These are phyloP conservation scores for Fusarium illudens DNA, from an alignment of 2,329 filamentous ascomycete genomes.

Conservation along the genomic window DNA sequence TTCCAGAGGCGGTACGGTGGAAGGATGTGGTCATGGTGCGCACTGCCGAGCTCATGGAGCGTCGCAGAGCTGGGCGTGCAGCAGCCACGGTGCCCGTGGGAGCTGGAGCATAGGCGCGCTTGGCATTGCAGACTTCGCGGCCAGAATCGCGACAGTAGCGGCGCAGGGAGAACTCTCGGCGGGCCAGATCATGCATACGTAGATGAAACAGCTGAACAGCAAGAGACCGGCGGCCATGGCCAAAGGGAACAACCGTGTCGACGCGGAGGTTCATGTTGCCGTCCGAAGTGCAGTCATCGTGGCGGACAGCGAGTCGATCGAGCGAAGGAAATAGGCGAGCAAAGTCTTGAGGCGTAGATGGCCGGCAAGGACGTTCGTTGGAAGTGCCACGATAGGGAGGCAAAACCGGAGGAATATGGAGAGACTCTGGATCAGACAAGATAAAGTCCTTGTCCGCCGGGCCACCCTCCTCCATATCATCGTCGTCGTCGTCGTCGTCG, in stretches of 20 bases:
- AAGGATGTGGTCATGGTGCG: conserved; percentile 54
- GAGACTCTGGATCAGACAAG: conserved; percentile 40
- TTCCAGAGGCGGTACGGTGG: conserved; percentile 40
- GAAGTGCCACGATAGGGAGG: conserved; percentile 69
- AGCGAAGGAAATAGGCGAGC: conserved; percentile 85
- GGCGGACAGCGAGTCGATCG: conserved; percentile 80
- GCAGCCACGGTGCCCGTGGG: conserved; percentile 36
- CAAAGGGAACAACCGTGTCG: conserved; percentile 74
- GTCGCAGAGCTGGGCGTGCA: conserved; percentile 57
- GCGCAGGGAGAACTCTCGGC: conserved; percentile 87
- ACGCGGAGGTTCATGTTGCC: conserved; percentile 97
- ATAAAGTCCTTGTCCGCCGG: conserved; percentile 40
- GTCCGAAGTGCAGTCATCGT: conserved; percentile 89
- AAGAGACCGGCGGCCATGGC: conserved; percentile 69
- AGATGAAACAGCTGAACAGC: conserved; percentile 87
- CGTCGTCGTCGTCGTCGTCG: conserved; percentile 45
- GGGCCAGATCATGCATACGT: conserved; percentile 89
- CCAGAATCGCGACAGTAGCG: conserved; percentile 94
- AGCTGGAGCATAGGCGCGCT: conserved; percentile 65
- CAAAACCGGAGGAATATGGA: conserved; percentile 58
- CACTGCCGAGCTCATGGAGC: conserved; percentile 56
- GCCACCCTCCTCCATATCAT: conserved; percentile 40
- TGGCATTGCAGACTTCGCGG: conserved; percentile 88
- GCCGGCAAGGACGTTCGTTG: conserved; percentile 68
- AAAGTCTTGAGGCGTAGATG: conserved; percentile 85